Evolutionary conservation across 129 eudicot species (phyloP).

Genomic region (Helianthus tuberosus): DNA sequence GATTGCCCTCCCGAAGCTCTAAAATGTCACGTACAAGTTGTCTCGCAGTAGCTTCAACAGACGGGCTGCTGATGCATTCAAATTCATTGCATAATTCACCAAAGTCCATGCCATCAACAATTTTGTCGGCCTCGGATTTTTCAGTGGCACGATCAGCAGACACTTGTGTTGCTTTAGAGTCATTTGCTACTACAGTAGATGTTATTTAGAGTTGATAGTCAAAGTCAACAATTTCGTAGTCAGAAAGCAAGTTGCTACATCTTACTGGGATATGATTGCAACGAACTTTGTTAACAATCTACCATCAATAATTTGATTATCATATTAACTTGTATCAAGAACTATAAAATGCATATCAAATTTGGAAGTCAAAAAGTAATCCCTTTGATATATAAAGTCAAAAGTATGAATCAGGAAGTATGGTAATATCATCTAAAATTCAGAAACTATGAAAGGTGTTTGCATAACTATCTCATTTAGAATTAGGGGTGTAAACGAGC

Average conservation of each 20-base stretch:
- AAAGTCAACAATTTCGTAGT: neutral
- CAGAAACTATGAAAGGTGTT: neutral
- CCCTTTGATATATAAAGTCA: neutral
- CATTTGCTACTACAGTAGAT: conserved; percentile 66
- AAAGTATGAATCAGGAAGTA: neutral
- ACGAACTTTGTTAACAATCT: too few relatives aligned
- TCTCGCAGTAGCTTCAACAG: conserved; percentile 90
- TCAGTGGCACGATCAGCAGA: conserved; percentile 31
- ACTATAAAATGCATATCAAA: neutral
- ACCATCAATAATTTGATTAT: too few relatives aligned
- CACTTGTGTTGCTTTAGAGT: conserved; percentile 55
- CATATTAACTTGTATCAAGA: too few relatives aligned
- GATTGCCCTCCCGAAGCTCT: conserved; percentile 84
- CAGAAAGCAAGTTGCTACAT: neutral
- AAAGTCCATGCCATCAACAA: conserved; percentile 84
- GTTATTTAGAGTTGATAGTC: neutral
- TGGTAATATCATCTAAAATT: neutral
- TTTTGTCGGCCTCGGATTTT: conserved; percentile 69
- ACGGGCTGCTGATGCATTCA: conserved; percentile 94
- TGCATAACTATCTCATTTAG: neutral
- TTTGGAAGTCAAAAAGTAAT: neutral
- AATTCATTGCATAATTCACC: conserved; percentile 95
- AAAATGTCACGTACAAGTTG: conserved; percentile 89
- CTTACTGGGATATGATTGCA: too few relatives aligned
- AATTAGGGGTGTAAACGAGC: neutral